Evolutionary conservation across 106 monocot genomes (phyloP), one percentile per base, ranked within the genome.

Genomic region (Gastrodia elata): DNA sequence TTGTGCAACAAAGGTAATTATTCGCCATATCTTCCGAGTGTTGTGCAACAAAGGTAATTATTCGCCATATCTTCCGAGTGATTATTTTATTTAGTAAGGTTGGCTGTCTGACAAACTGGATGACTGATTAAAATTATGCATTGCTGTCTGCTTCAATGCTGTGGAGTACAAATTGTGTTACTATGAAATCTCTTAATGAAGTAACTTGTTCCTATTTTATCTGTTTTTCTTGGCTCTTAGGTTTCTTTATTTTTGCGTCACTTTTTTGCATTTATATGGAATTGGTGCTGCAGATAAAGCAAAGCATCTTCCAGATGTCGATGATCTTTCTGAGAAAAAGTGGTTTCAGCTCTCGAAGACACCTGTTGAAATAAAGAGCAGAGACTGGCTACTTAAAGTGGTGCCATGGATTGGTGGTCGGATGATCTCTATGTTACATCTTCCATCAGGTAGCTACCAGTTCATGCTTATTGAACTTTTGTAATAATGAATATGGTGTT

Each of bases 381-480:
- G 90, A 65, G 86, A 92, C 40, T 97, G 96, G 96, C 22, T 42
- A 32, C 83, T 97, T 68, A 84, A 90, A 77, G 64, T 93, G 30
- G 90, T 97, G 4, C 96, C 96, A 16, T 97, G 93, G 90, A 83
- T 93, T 76, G 96, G 96, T 2, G 96, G 96, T 64, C 79, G 96
- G 59, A 81, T 93, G 42, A 88, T 90, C 72, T 97, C 96, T 48
- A 97, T 97, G 92, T 74, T 67, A 44, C 96, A 97, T 81, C 38
- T 86, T 11, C 96, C 96, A 64, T 83, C 96, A 69, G 96, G 96
- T 97, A 86, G 71, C 44, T 25, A 35, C 52, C 22, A 61, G 32
- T 61, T 61, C 61, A 9, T 61, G 32, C 61, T 61, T 11, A 14
- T 32, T 0, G 27, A 61, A 30, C 32, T 32, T 61, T 8, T 32